Evolutionary conservation across 2,329 filamentous ascomycete species (phyloP).

Genomic region (Metarhizium album): DNA sequence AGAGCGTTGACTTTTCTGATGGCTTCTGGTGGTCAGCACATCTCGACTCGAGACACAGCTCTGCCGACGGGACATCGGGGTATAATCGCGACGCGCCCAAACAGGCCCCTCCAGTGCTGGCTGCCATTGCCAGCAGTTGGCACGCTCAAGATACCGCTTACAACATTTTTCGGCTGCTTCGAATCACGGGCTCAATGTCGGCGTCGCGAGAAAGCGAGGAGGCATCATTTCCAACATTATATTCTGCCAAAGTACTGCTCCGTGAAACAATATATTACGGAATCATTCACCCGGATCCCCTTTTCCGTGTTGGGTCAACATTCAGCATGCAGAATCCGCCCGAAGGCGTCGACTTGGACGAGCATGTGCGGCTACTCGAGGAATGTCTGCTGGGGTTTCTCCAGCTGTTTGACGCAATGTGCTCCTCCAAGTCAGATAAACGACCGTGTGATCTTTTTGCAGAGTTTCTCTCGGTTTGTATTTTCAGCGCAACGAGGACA

Average conservation of each 20-base stretch:
- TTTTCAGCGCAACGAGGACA: slow-evolving; percentile 46
- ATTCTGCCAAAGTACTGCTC: slow-evolving; percentile 43
- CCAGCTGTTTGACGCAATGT: slow-evolving; percentile 34
- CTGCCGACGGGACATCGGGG: slow-evolving; percentile 9
- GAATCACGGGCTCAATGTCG: slow-evolving; percentile 38
- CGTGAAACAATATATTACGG: slow-evolving; percentile 45
- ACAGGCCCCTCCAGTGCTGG: slow-evolving; percentile 37
- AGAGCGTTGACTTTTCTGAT: slow-evolving; percentile 42
- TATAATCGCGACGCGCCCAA: slow-evolving; percentile 23
- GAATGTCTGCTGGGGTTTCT: slow-evolving; percentile 41
- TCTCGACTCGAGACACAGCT: slow-evolving; percentile 22
- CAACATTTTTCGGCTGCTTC: slow-evolving; percentile 42
- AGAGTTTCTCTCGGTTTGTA: slow-evolving; percentile 42
- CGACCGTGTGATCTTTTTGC: slow-evolving; percentile 38
- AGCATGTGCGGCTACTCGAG: slow-evolving; percentile 36
- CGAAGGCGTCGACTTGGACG: slow-evolving; percentile 36
- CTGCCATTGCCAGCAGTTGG: slow-evolving; percentile 39
- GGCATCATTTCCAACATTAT: slow-evolving; percentile 37
- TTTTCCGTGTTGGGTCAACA: slow-evolving; percentile 24
- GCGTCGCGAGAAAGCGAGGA: slow-evolving; percentile 37
- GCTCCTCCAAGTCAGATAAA: slow-evolving; percentile 26
- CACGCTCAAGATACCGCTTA: slow-evolving; percentile 38
- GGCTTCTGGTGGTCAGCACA: slow-evolving; percentile 49
- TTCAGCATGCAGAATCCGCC: slow-evolving; percentile 13
- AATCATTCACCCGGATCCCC: slow-evolving; percentile 36